Base-by-base conservation (phyloP, 768 basidiomycete genomes). In the Tricholoma hemisulphureum region DNA sequence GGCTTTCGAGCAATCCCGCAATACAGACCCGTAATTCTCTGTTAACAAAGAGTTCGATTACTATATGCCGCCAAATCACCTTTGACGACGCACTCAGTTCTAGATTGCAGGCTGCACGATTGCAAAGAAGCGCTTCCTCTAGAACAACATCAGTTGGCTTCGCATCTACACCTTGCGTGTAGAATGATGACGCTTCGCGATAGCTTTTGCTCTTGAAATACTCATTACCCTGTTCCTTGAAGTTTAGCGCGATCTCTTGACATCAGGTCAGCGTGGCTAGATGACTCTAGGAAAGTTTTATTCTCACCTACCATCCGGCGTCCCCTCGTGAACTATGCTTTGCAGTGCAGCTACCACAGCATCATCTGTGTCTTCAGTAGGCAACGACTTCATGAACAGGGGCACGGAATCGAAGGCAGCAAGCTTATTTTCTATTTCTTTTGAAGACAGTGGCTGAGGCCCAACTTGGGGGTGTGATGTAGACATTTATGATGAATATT, bases 201-300 rank as follows among this genome's bases (percentile, higher is more conserved):
- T 84, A 90, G 41, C 91, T 83, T 67, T 91, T 93, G 26, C 88
- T 88, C 62, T 86, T 88, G 75, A 91, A 96, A 66, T 96, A 93
- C 55, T 95, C 94, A 68, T 98, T 98, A 4, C 95, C 97, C 69
- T 96, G 93, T 53, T 93, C 86, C 71, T 97, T 98, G 74, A 98
- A 97, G 67, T 91, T 95, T 59, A 84, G 80, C 1, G 96, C 93
- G 61, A 93, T 78, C 71, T 98, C 97, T 96, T 61, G 24, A 39
- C 0, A 23, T 58, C 34, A 21, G 0, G 18, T 52, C 39, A 55
- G 21, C 41, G 29, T 48, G 28, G 35, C 21, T 21, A 31, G 21
- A 46, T 53, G 18, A 37, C 4, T 20, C 23, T 3, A 51, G 18
- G 23, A 3, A 51, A 39, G 20, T 28, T 9, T 21, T 53, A n/a